Evolutionary conservation across 805 yeast genomes (phyloP), one percentile per base, ranked within the genome.

Genomic region (Tetrapisispora nanseiensis): DNA sequence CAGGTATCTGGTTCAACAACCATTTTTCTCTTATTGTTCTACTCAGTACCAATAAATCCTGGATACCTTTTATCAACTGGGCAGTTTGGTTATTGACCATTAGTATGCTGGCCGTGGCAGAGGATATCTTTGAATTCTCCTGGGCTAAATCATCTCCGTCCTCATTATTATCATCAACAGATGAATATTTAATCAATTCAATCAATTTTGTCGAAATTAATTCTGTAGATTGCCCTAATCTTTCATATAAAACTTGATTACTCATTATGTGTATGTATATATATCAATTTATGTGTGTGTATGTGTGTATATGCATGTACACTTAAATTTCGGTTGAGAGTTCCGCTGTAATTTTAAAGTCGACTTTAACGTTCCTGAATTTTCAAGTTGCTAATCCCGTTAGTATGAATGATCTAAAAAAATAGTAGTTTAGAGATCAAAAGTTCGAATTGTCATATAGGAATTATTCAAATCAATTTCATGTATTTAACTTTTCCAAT

Each of bases 11-110:
- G 37, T 51, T 56, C 42, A 62, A 38, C 30, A 61, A 40, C 67
- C 67, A 62, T 31, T 54, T 59, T 45, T 62, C 67, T 26, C 62
- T 52, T 23, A 62, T 54, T 19, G 43, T 48, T 27, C 65, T 52
- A 4, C 65, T 60, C 26, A 61, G 49, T 9, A 56, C 51, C 35
- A 62, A 40, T 21, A 62, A 49, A 33, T 62, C 67, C 44, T 61
- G 63, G 4, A 62, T 50, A 11, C 63, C 62, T 42, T 52, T 57
- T 4, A 60, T 54, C 37, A 61, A 41, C 37, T 61, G 63, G 48
- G 50, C 50, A 12, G 63, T 56, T 33, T 57, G 61, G 12, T 46
- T 57, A 44, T 54, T 53, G 2, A 57, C 54, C 52, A 59, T 47
- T 42, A 51, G 46, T 6, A 56, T 46, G 27, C 63, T 59, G 1